Conservation (phyloP, 139 green algal genomes). For the Coelastrella sp. region DNA sequence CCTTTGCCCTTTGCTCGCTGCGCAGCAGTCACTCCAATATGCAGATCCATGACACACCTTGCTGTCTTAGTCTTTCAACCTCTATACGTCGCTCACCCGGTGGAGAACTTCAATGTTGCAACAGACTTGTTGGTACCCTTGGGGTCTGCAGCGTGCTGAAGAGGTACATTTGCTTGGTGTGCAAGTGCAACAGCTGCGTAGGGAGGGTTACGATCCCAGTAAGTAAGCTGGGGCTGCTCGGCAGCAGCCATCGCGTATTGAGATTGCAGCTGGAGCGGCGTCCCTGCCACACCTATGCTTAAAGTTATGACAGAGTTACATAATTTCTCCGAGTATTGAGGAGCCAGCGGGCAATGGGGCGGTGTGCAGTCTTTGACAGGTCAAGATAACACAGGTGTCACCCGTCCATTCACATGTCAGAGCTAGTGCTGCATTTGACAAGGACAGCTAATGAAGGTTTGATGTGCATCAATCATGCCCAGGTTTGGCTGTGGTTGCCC, state of each 20-base stretch:
- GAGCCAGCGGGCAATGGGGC: no score
- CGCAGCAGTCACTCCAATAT: background rate
- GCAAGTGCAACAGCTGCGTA: constrained; percentile 64
- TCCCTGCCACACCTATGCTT: background rate
- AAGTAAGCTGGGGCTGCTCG: constrained; percentile 46
- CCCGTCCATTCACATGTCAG: no score
- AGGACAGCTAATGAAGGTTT: no score
- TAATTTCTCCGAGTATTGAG: no score
- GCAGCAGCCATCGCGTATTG: constrained; percentile 21
- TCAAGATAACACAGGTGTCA: background rate
- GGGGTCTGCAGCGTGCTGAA: constrained; percentile 67
- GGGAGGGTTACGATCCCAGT: constrained; percentile 68
- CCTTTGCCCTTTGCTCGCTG: background rate
- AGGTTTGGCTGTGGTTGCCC: no score
- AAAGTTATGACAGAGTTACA: no score
- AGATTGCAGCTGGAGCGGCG: no score
- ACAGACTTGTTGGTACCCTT: constrained; percentile 72
- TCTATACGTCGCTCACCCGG: constrained; percentile 56
- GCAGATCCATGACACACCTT: background rate
- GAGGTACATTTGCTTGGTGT: constrained; percentile 51
- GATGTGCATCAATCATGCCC: no score
- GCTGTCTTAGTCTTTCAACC: background rate
- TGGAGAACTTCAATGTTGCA: constrained; percentile 60
- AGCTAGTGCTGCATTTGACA: no score
- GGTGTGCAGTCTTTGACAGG: background rate